Evolutionary conservation across 2,329 filamentous ascomycete genomes (phyloP).

Genomic region (Neopestalotiopsis rosae): DNA sequence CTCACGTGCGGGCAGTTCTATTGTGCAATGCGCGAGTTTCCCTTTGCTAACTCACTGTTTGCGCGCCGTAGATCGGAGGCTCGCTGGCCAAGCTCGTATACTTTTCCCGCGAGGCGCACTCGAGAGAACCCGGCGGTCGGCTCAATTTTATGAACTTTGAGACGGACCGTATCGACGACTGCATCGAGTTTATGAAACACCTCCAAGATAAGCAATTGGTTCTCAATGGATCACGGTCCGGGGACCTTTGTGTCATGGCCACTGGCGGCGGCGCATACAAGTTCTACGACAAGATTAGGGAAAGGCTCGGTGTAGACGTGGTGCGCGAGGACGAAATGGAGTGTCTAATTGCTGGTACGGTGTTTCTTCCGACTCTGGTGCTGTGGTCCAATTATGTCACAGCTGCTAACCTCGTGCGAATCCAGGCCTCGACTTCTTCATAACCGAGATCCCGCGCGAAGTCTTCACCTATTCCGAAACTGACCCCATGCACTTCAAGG

Average conservation of each 20-base stretch:
- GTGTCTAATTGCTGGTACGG: conserved; percentile 88
- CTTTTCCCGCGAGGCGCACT: conserved; percentile 87
- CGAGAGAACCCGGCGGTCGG: conserved; percentile 81
- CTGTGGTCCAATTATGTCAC: no score
- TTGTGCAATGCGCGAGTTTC: background rate
- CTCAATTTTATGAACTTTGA: conserved; percentile 97
- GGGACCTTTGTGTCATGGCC: conserved; percentile 88
- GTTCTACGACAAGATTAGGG: conserved; percentile 89
- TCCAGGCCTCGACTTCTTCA: conserved; percentile 94
- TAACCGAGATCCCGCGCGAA: conserved; percentile 94
- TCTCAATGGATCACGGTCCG: conserved; percentile 73
- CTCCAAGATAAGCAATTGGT: conserved; percentile 82
- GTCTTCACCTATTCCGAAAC: conserved; percentile 96
- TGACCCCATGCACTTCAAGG: conserved; percentile 88
- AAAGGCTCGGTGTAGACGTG: conserved; percentile 85
- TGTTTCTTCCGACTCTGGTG: conserved; percentile 24
- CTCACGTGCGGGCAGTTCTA: background rate
- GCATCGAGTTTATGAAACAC: conserved; percentile 87
- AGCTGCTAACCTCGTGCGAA: no score
- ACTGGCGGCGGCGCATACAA: conserved; percentile 97
- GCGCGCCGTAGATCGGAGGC: conserved; percentile 77
- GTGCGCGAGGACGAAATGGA: conserved; percentile 98
- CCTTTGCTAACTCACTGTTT: conserved; percentile 16
- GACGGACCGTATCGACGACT: conserved; percentile 91
- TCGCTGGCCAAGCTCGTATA: conserved; percentile 97